Base-by-base conservation (phyloP, 345 rosid species). In the Murraya paniculata region DNA sequence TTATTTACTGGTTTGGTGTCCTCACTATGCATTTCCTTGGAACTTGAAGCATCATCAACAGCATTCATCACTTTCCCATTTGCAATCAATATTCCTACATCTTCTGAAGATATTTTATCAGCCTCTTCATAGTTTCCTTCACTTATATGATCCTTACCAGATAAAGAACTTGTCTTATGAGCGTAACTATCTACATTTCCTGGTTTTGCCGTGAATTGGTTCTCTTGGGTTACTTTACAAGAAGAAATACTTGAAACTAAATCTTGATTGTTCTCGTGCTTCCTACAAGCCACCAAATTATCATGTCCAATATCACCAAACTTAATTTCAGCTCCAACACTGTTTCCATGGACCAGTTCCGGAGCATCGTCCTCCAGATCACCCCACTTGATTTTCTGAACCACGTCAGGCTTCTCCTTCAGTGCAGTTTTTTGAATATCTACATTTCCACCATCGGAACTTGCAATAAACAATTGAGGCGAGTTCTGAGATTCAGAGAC, bases 361-460 rank as follows among this genome's bases (percentile, higher is more conserved):
- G 85, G 68, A 82, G 80, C 79, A 79, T 88, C 88, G 66, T 86
- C 88, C 79, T 88, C 92, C 71, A 88, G 81, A 86, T 84, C 91
- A 68, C 90, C 93, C 91, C 89, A 83, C 83, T 81, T 91, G 73
- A 91, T 84, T 71, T 87, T 91, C 35, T 84, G 89, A 79, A 82
- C 75, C 39, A 68, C 72, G 33, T 65, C 67, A 69, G 80, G 77
- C 71, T 81, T 82, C 65, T 80, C 81, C 41, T 73, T 76, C 60
- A 11, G 81, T 27, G 53, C 56, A 13, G 48, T 27, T 67, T 69
- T 79, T 70, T 41, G 73, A 66, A 62, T 67, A 79, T 64, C 82
- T 41, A 25, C 79, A 36, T 24, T 76, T 77, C 70, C 72, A 60
- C 67, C 71, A 81, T 60, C 75, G 67, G 81, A 81, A 77, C 55